These are phyloP conservation scores for Phyllosticta citrichinensis DNA, from an alignment of 2,329 filamentous ascomycete species.

Conservation along the genomic window DNA sequence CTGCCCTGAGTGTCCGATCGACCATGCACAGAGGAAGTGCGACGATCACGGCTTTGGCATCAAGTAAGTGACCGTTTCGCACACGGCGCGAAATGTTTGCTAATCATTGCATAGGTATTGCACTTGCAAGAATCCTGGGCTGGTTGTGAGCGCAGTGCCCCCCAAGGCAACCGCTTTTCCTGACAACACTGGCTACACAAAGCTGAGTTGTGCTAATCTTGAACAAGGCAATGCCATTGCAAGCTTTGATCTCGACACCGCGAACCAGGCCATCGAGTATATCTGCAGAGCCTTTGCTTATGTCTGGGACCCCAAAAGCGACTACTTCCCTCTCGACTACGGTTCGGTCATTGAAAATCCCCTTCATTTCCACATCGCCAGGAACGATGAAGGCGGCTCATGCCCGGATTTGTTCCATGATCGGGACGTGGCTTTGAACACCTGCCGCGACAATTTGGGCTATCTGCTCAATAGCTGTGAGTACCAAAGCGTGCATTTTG, in stretches of 20 bases:
- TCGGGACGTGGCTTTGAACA: neutral
- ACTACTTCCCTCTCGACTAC: neutral
- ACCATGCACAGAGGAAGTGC: neutral
- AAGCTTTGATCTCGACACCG: neutral
- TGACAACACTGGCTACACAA: neutral
- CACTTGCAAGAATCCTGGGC: neutral
- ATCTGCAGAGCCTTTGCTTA: neutral
- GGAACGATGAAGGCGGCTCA: neutral
- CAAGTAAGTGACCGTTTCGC: neutral
- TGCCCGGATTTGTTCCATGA: neutral
- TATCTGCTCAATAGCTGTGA: neutral
- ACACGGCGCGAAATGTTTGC: neutral
- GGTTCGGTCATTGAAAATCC: neutral
- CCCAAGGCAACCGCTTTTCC: neutral
- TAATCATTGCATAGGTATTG: neutral
- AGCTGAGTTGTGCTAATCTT: neutral
- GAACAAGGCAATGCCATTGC: neutral
- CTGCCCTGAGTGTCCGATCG: neutral
- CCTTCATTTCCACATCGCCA: neutral
- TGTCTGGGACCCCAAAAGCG: neutral
- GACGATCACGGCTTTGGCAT: neutral
- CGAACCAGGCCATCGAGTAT: neutral
- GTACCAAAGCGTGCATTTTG: neutral
- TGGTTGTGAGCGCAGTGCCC: too few relatives aligned
- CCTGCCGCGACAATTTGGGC: neutral